Conservation (phyloP, 2,329 filamentous ascomycete species). For the Alternaria consortialis region DNA sequence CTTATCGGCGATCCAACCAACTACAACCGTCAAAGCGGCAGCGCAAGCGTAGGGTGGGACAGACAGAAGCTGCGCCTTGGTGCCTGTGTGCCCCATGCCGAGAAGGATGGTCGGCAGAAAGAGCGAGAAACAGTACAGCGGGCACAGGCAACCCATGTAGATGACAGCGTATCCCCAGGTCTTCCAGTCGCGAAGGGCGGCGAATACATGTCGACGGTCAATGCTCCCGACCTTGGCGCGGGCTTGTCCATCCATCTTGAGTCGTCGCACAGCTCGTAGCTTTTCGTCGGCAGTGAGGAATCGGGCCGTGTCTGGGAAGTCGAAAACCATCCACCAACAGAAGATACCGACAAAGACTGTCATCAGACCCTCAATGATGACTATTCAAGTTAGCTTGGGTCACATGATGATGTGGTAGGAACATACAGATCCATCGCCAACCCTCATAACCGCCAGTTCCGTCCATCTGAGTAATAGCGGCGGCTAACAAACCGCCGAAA, state of each 20-base stretch:
- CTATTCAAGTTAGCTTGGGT: slow-evolving; percentile 27
- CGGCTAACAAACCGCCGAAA: slow-evolving; percentile 68
- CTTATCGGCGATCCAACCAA: slow-evolving; percentile 80
- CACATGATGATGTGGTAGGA: neutral
- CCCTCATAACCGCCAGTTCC: slow-evolving; percentile 57
- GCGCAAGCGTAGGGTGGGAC: slow-evolving; percentile 80
- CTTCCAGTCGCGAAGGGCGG: slow-evolving; percentile 59
- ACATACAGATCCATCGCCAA: slow-evolving; percentile 52
- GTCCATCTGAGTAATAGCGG: slow-evolving; percentile 68
- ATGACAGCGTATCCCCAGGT: slow-evolving; percentile 65
- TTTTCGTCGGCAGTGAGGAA: slow-evolving; percentile 65
- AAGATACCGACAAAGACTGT: slow-evolving; percentile 49
- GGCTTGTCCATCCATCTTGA: slow-evolving; percentile 74
- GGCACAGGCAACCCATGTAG: slow-evolving; percentile 68
- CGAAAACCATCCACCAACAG: slow-evolving; percentile 67
- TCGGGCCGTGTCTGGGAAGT: slow-evolving; percentile 68
- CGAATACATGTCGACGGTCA: slow-evolving; percentile 51
- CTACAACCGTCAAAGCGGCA: slow-evolving; percentile 71
- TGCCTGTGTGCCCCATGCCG: slow-evolving; percentile 63
- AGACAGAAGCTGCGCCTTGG: slow-evolving; percentile 74
- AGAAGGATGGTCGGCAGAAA: slow-evolving; percentile 60
- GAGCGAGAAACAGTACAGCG: slow-evolving; percentile 48
- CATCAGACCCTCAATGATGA: slow-evolving; percentile 50
- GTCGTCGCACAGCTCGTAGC: slow-evolving; percentile 67
- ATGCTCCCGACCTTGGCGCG: slow-evolving; percentile 64